Evolutionary conservation across 345 rosid genomes (phyloP).

Genomic region (sweet orange (Citrus sinensis)): DVS_A1.0 CM039165.1:31246001-31246500

Average conservation of each 20-base stretch:
- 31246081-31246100: constrained; percentile 26
- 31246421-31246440: background rate
- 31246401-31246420: background rate
- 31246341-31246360: background rate
- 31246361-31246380: background rate
- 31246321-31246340: background rate
- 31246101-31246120: background rate
- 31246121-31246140: constrained; percentile 5
- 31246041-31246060: constrained; percentile 41
- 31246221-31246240: background rate
- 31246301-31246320: background rate
- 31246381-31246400: background rate
- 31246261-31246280: background rate
- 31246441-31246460: background rate
- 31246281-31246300: background rate
- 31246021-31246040: constrained; percentile 73
- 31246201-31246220: background rate
- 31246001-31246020: background rate
- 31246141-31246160: constrained; percentile 4
- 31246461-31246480: background rate
- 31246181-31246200: background rate
- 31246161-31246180: background rate
- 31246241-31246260: background rate
- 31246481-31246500: background rate
- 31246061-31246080: constrained; percentile 43